phyloP scores from a whole-genome alignment of 192 early-diverging fungal genomes.

The Entomortierella beljakovae region DNA sequence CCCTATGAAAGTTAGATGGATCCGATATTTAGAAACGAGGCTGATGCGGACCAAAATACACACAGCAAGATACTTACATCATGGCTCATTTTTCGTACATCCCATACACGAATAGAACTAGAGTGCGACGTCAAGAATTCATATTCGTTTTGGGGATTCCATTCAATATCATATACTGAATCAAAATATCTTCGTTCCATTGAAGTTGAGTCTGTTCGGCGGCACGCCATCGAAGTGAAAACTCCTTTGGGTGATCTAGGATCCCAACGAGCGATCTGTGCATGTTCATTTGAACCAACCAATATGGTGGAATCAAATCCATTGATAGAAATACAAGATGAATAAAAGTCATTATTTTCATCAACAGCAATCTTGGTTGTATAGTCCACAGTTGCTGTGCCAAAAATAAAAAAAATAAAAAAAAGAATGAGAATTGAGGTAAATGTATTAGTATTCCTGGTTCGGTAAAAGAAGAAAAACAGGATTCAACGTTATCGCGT shows the following conservation, averaged over 20 bases:
- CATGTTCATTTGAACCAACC: slow-evolving; percentile 17
- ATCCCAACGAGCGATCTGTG: slow-evolving; percentile 36
- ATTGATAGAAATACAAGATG: slow-evolving; percentile 26
- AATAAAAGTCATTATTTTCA: background rate
- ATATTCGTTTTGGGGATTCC: slow-evolving; percentile 28
- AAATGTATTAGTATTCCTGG: background rate
- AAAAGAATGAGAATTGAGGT: background rate
- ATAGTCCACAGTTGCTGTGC: background rate
- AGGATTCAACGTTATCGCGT: background rate
- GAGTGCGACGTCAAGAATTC: slow-evolving; percentile 35
- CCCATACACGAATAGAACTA: slow-evolving; percentile 27
- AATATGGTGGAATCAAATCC: slow-evolving; percentile 22
- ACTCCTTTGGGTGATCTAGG: slow-evolving; percentile 5
- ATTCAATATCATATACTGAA: slow-evolving; percentile 19
- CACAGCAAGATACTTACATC: slow-evolving; percentile 18
- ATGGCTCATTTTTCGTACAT: slow-evolving; percentile 26
- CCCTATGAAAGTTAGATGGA: background rate
- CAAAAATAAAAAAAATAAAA: background rate
- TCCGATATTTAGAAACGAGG: background rate
- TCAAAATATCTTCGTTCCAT: background rate
- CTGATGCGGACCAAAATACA: background rate
- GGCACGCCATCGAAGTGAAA: slow-evolving; percentile 11
- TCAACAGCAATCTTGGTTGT: slow-evolving; percentile 5
- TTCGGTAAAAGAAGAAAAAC: background rate
- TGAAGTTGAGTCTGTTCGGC: background rate